Base-by-base conservation (phyloP, 2,329 filamentous ascomycete genomes). In the Alternaria ventricosa region DNA sequence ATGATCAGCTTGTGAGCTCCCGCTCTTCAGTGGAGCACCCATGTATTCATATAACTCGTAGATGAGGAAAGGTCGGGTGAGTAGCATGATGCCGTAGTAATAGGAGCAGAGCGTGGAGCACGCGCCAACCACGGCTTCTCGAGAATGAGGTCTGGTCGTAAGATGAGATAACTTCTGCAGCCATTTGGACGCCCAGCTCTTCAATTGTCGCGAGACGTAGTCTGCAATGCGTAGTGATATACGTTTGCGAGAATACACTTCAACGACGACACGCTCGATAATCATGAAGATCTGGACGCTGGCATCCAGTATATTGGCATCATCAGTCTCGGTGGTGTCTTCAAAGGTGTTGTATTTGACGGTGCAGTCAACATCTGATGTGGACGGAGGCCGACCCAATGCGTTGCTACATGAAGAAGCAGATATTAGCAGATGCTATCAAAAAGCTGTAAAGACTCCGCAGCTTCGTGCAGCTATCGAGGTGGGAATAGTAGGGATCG, bases 11-110 rank as follows among this genome's bases (percentile, higher is more conserved):
- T 73, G 72, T 6, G 73, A 70, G 13, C 72, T 70, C 15, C 67
- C 65, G 15, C 72, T 74, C 27, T 73, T 77, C 30, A 79, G 55
- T 11, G 76, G 77, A 55, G 73, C 71, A 10, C 74, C 74, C 66
- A 75, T 71, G 50, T 72, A 70, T 44, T 79, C 77, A 55, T 79
- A 84, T 1, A 86, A 78, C 54, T 85, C 82, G 66, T 84, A 86
- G 25, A 86, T 82, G 11, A 87, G 75, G 59, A 87, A 87, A 1
- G 85, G 85, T n/a, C 84, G 77, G 7, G 85, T 85, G 5, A 86
- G 72, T 4, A 87, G 75, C 71, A 86, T 86, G 46, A 87, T 86
- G 1, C 83, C 84, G 76, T 85, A 87, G 68, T 86, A 86, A 61
- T 86, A 87, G 4, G 84, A 81, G 30, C 82, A 82, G 13, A 86